Evolutionary conservation across 2,329 filamentous ascomycete genomes (phyloP), one percentile per base, ranked within the genome.

Genomic region (Fusarium albosuccineum): DNA sequence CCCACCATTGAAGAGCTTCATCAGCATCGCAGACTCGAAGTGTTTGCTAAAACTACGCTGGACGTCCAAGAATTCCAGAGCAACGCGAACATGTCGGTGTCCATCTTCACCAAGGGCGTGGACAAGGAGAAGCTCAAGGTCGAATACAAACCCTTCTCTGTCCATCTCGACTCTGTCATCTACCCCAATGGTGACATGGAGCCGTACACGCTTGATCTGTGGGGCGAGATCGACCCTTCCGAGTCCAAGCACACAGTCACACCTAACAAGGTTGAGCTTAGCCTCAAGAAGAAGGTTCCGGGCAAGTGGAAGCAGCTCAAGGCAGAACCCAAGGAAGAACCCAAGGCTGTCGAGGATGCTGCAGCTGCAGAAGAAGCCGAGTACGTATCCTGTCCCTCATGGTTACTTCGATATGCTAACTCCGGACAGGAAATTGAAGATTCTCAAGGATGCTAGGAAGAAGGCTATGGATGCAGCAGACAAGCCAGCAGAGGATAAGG

Each of bases 191-290:
- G 86, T 41, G 91, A 87, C 67, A 84, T 87, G 62, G 90, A 87
- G 73, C 84, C 83, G 1, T 84, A 93, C 42, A 84, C 89, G 16
- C 89, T 85, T 4, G 66, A 91, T 6, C 86, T 95, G 4, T 93
- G 85, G 76, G 87, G 85, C 13, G 76, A 85, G 9, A 89, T 97
- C 70, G 86, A 92, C 53, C 78, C 87, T 0, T 73, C 83, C 2
- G 78, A 83, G 33, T 93, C 88, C 17, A 90, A 83, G 44, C 87
- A 82, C 69, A 86, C 83, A 1, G 86, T 97, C 55, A 90, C 91
- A 41, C 84, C 91, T 2, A 93, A 89, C 73, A 97, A 97, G 77
- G 85, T 97, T 55, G 94, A 97, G 77, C 81, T 97, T 37, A 85
- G 82, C 10, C 84, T 97, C 14, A 85, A 84, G 63, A 97, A 97